Evolutionary conservation across 2,329 filamentous ascomycete genomes (phyloP).

Genomic region (Trichophyton rubrum): DNA sequence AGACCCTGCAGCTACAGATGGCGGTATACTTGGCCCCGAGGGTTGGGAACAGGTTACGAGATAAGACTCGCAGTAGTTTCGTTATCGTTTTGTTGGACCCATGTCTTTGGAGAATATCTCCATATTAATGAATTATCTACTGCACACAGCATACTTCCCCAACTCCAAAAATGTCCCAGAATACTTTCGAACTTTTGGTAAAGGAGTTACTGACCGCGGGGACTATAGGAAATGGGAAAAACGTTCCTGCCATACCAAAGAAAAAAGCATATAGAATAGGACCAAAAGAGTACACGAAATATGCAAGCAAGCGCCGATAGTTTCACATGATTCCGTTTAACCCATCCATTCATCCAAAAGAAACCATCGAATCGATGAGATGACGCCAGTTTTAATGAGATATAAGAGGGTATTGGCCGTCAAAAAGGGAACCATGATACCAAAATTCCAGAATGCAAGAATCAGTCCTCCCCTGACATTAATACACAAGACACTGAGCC

Average conservation of each 20-base stretch:
- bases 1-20: conserved; percentile 47
- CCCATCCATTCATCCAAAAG: neutral
- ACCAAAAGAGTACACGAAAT: neutral
- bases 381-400: neutral
- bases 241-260: neutral
- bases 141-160: too few relatives aligned
- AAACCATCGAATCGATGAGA: neutral
- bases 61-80: neutral
- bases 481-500: neutral
- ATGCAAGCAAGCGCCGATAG: neutral
- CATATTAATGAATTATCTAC: neutral
- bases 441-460: neutral
- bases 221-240: neutral
- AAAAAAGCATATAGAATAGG: neutral
- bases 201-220: neutral
- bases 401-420: neutral
- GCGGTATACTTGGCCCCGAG: conserved; percentile 53
- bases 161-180: too few relatives aligned
- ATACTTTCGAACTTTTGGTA: neutral
- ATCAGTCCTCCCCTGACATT: neutral
- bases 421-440: neutral
- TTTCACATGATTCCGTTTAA: neutral
- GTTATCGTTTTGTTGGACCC: too few relatives aligned
- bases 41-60: conserved; percentile 34
- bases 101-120: too few relatives aligned